Evolutionary conservation across 768 basidiomycete species (phyloP).

Genomic region (Kwoniella mangroviensis): DNA sequence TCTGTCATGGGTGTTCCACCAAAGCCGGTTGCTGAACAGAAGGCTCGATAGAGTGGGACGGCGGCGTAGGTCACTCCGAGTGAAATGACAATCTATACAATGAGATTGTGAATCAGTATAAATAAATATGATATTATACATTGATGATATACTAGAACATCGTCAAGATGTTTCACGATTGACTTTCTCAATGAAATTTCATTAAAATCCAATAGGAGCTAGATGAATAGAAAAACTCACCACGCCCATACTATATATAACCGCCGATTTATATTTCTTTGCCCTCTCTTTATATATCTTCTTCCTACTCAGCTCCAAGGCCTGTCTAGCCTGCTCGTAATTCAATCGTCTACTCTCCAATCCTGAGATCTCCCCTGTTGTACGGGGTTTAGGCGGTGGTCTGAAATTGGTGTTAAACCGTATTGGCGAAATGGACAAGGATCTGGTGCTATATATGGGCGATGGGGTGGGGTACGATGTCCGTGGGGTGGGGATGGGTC

Average conservation of each 20-base stretch:
- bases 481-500: background rate
- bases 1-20: constrained; percentile 91
- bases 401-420: background rate
- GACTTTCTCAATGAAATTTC: no score
- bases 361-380: constrained; percentile 15
- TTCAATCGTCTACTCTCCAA: constrained; percentile 11
- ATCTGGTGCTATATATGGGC: background rate
- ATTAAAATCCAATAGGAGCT: background rate
- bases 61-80: constrained; percentile 93
- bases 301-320: constrained; percentile 38
- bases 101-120: no score
- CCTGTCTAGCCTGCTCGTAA: constrained; percentile 27
- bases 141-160: no score
- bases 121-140: no score
- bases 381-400: background rate
- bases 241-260: constrained; percentile 44
- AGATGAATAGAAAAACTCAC: constrained; percentile 31
- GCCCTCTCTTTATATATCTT: constrained; percentile 46
- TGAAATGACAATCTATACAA: constrained; percentile 70
- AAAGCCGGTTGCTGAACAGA: constrained; percentile 97
- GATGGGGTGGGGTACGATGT: background rate
- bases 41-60: constrained; percentile 95
- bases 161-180: no score
- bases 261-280: constrained; percentile 33
- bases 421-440: background rate